Conservation (phyloP, 2,329 filamentous ascomycete genomes). For the Verticillium alfalfae region DNA sequence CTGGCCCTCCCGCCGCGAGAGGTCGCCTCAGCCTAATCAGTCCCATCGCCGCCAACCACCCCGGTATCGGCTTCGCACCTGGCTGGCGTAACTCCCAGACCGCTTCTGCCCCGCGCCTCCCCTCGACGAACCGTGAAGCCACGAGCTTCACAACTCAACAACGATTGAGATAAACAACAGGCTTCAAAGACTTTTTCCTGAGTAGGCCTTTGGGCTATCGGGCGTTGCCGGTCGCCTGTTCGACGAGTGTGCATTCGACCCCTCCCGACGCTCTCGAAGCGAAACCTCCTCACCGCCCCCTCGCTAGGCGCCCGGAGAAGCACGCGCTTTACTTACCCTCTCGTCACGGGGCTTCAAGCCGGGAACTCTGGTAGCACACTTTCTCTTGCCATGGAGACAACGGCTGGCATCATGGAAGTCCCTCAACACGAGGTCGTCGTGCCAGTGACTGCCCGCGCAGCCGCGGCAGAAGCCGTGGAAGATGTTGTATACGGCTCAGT, state of each 20-base stretch:
- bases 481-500: conserved; percentile 87
- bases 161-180: too few species aligned
- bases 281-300: not conserved
- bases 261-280: conserved; percentile 6
- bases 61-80: conserved; percentile 1
- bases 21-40: not conserved
- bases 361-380: not conserved
- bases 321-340: not conserved
- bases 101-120: not conserved
- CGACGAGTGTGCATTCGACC: conserved; percentile 6
- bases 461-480: conserved; percentile 65
- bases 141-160: not conserved
- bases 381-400: conserved; percentile 4
- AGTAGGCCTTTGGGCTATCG: not conserved
- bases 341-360: not conserved
- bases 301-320: not conserved
- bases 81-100: not conserved
- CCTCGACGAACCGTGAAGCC: not conserved
- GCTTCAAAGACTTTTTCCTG: not conserved
- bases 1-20: not conserved
- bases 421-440: conserved; percentile 9
- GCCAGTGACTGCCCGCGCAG: conserved; percentile 19
- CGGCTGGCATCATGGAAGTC: conserved; percentile 9
- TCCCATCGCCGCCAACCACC: not conserved
- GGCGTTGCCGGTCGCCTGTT: not conserved